Conservation (phyloP, 345 rosid genomes). For the Angophora floribunda region DNA sequence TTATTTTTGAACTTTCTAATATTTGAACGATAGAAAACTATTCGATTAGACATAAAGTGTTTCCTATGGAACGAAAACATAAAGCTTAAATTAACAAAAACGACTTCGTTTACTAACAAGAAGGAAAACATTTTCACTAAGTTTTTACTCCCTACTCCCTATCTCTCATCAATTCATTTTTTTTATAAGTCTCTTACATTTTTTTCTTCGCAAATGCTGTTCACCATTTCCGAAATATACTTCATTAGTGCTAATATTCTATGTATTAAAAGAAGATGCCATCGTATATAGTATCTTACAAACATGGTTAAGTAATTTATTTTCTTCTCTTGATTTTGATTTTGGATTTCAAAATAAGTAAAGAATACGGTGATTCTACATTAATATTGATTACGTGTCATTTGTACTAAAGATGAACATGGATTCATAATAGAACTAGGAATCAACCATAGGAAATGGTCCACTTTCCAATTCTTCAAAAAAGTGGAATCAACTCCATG, state of each 20-base stretch:
- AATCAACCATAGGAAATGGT: not conserved
- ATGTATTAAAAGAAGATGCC: not conserved
- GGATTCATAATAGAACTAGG: not conserved
- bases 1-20: accelerated
- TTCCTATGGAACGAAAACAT: not conserved
- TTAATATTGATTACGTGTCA: accelerated
- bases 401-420: not conserved
- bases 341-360: not conserved
- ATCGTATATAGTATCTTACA: not conserved
- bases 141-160: not conserved
- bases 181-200: accelerated
- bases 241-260: accelerated
- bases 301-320: not conserved
- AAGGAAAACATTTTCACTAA: not conserved
- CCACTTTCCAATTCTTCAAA: too few relatives aligned
- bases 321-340: not conserved
- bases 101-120: accelerated
- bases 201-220: accelerated
- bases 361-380: not conserved
- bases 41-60: accelerated
- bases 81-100: accelerated
- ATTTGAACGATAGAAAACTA: not conserved
- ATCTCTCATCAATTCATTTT: not conserved
- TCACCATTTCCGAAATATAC: not conserved
- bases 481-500: not conserved